Evolutionary conservation across 257 asterid genomes (phyloP).

Genomic region (Solanum bulbocastanum): DNA sequence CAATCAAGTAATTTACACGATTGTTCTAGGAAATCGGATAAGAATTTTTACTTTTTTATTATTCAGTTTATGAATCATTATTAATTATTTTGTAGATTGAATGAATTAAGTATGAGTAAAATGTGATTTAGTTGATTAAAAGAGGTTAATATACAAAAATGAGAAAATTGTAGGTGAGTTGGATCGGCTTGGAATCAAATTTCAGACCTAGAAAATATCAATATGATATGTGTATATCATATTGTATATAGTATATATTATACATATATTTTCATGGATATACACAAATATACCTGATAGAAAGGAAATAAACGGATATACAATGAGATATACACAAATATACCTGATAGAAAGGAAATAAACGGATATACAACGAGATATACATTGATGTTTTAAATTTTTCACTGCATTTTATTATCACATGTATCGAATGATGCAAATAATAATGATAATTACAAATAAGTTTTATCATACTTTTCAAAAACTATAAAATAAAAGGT

Average conservation of each 20-base stretch:
- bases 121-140: background rate
- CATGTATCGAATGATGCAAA: background rate
- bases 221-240: background rate
- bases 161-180: background rate
- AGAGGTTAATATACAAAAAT: background rate
- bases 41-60: background rate
- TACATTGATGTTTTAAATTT: too few relatives aligned
- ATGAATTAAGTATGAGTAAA: background rate
- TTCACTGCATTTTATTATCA: background rate
- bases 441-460: background rate
- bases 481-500: background rate
- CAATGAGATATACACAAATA: background rate
- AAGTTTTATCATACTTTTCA: background rate
- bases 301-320: background rate
- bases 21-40: background rate
- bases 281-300: background rate
- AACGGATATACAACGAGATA: too few relatives aligned
- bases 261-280: background rate
- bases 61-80: background rate
- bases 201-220: background rate
- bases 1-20: background rate
- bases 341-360: background rate
- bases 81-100: background rate
- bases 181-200: background rate
- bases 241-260: background rate